Conservation (phyloP, 805 yeast species). For the Kazachstania africana region DNA sequence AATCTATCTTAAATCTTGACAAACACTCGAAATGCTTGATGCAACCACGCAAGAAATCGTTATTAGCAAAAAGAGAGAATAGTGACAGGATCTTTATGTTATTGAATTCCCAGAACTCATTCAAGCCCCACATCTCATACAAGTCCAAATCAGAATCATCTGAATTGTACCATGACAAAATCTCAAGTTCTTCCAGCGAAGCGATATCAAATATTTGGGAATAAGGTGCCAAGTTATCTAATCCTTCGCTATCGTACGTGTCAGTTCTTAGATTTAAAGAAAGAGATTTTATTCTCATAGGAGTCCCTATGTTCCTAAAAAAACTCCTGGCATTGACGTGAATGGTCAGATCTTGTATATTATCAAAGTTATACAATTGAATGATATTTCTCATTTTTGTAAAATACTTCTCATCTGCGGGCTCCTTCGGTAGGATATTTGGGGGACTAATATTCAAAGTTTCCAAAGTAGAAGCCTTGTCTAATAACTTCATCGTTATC, state of each 20-base stretch:
- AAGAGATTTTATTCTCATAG: conserved; percentile 14
- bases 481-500: conserved; percentile 7
- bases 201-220: conserved; percentile 24
- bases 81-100: conserved; percentile 24
- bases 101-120: conserved; percentile 22
- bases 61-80: conserved; percentile 22
- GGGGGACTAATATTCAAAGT: conserved; percentile 21
- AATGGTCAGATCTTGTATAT: conserved; percentile 13
- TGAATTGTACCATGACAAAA: conserved; percentile 29
- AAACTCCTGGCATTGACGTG: conserved; percentile 19
- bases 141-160: conserved; percentile 7
- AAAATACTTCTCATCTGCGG: conserved; percentile 9
- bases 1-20: conserved; percentile 27
- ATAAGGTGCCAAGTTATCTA: conserved; percentile 6
- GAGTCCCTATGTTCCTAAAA: conserved; percentile 10
- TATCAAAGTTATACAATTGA: conserved; percentile 10
- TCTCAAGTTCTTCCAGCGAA: conserved; percentile 21
- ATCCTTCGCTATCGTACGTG: conserved; percentile 8
- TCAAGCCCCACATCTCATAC: conserved; percentile 16
- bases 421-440: conserved; percentile 11
- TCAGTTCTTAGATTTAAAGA: conserved; percentile 22
- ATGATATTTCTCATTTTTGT: conserved; percentile 5
- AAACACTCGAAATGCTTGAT: conserved; percentile 15
- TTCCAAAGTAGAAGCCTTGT: conserved; percentile 7
- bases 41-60: conserved; percentile 16